phyloP scores from a whole-genome alignment of 495 filamentous ascomycete species.

The Penicillium longicatenatum region DNA sequence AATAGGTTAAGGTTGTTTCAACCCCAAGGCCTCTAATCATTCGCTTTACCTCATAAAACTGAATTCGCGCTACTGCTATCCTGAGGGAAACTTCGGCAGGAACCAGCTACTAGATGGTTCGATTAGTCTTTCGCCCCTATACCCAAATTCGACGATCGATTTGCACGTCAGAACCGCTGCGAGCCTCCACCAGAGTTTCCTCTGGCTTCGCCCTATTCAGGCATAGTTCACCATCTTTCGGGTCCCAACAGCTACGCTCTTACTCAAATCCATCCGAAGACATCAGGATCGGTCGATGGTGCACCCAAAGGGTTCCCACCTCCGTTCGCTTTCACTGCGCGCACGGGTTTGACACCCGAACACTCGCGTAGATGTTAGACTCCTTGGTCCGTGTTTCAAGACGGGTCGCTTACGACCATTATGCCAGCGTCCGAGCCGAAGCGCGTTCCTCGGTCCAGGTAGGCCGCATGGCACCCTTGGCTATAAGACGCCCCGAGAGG shows the following conservation, averaged over 20 bases:
- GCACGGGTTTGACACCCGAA: conserved; percentile 15
- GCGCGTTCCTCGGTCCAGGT: conserved; percentile 57
- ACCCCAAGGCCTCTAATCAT: conserved; percentile 49
- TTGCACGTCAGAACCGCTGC: conserved; percentile 74
- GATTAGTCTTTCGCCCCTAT: conserved; percentile 69
- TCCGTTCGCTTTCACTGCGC: conserved; percentile 11
- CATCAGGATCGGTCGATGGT: conserved; percentile 75
- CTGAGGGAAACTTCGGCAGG: conserved; percentile 13
- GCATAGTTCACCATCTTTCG: conserved; percentile 61
- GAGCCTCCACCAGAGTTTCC: conserved; percentile 75
- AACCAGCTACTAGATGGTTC: conserved; percentile 57
- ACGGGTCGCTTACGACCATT: conserved; percentile 25
- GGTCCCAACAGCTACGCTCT: conserved; percentile 72
- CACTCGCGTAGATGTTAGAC: conserved; percentile 15
- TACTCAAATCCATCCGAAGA: conserved; percentile 78
- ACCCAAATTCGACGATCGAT: conserved; percentile 70
- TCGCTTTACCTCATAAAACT: conserved; percentile 13
- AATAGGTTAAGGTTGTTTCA: conserved; percentile 74
- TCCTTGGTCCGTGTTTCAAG: conserved; percentile 16
- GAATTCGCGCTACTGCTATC: conserved; percentile 11
- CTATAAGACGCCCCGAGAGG: conserved; percentile 63
- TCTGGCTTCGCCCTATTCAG: conserved; percentile 75
- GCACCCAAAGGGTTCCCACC: conserved; percentile 58
- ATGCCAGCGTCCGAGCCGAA: conserved; percentile 52
- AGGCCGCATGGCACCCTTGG: conserved; percentile 50